Evolutionary conservation across 2,329 filamentous ascomycete species (phyloP), one percentile per base, ranked within the genome.

Genomic region (Penicillium nordicum): DNA sequence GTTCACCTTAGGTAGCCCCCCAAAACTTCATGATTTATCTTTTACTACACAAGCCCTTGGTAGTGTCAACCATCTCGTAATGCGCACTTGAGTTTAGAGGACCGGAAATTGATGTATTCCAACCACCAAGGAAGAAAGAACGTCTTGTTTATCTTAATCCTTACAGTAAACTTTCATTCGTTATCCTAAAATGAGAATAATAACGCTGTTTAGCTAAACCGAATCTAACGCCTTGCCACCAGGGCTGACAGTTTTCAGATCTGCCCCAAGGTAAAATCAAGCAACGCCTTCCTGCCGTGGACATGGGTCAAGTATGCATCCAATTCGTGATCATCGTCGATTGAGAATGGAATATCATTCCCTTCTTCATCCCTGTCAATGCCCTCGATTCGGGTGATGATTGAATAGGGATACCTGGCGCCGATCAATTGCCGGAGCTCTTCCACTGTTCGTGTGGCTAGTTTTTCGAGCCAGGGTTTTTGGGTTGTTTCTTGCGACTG

Each of bases 251-350:
- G 11, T 14, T 21, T n/a, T 57, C 41, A 68, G 11, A 67, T 64
- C 38, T 67, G 63, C 36, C 64, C 67, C 44, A 78, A 63, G 36
- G 70, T 68, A 51, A 82, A 77, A 14, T 78, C 67, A 70, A 86
- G 84, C 6, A 76, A 80, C 14, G 79, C 79, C 67, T 84, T 84
- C 67, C 77, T 73, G 37, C 76, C 79, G 61, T 83, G 76, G 27
- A 87, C 78, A 68, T 89, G 87, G 45, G 81, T 79, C 62, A 94
- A 72, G 72, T 92, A 93, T 0, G 86, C 87, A 57, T 82, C 81
- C 59, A 94, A 71, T 74, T 93, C 88, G 59, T 85, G 83, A 64
- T 92, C 87, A 40, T 86, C 81, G 53, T 87, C 86, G 63, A 93
- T 87, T 53, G 80, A 75, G 65, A 89, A 82, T 16, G 78, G 78